phyloP scores from a whole-genome alignment of 1,284 basidiomycete genomes.

The Malassezia pachydermatis region DNA sequence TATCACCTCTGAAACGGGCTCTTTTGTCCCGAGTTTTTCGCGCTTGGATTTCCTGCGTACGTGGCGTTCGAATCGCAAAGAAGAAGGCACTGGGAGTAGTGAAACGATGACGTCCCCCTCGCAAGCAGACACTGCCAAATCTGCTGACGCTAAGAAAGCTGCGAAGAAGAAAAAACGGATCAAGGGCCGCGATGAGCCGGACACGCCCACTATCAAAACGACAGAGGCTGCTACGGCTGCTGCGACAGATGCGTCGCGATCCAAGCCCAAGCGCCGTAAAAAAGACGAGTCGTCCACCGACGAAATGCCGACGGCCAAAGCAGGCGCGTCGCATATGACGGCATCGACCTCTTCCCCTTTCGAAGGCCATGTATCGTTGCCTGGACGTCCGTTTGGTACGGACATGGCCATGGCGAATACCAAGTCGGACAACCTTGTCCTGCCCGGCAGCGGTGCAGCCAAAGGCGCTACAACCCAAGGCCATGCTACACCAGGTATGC shows the following conservation, averaged over 20 bases:
- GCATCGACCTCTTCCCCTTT: background rate
- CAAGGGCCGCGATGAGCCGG: background rate
- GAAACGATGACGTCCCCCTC: background rate
- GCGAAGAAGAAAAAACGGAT: background rate
- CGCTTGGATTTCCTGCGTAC: conserved; percentile 34
- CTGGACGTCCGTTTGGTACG: background rate
- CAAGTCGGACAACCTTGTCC: background rate
- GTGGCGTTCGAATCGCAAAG: conserved; percentile 28
- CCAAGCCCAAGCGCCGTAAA: background rate
- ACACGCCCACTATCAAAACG: background rate
- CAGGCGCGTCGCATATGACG: background rate
- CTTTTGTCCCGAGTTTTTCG: conserved; percentile 17
- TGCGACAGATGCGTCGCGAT: background rate
- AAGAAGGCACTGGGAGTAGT: background rate
- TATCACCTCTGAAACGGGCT: background rate
- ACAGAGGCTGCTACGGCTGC: background rate
- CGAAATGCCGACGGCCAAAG: background rate
- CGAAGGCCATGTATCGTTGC: background rate
- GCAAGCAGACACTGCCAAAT: background rate
- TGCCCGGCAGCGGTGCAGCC: background rate
- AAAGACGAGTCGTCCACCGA: background rate
- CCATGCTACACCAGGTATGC: too few relatives aligned
- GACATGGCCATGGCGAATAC: background rate
- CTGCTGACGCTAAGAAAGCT: background rate
- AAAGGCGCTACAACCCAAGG: too few relatives aligned